Evolutionary conservation across 495 filamentous ascomycete genomes (phyloP), one percentile per base, ranked within the genome.

Genomic region (Podospora fimiseda): DNA sequence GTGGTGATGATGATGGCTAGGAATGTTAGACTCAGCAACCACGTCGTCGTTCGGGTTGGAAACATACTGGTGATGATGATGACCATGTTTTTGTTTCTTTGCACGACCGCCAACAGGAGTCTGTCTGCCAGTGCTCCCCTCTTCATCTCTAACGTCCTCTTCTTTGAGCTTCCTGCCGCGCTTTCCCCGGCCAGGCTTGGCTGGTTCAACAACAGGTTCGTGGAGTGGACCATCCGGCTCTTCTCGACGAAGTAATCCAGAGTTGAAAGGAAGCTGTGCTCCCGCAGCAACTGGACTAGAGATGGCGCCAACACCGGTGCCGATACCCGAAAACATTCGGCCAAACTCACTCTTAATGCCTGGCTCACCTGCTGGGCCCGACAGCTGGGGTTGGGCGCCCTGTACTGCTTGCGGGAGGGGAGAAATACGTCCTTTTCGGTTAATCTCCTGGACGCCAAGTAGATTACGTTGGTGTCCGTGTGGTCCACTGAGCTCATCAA

Each of bases 321-420:
- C 90, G 59, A 96, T 86, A 16, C 90, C 90, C 2, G 87, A 86
- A 69, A 95, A 96, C 72, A 95, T 92, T 24, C 88, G 81, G 8
- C 89, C 89, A 63, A 95, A 87, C 60, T 95, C 90, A 64, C 83
- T 90, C 75, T 95, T 95, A 61, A 96, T 90, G 9, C 82, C 82
- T 0, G 90, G 84, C 59, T 94, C 89, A 5, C 83, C 86, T 19
- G 81, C 81, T 2, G 88, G 86, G 13, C 86, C 86, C 30, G 84
- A 75, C 30, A 82, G 77, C 56, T 88, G 86, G 24, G 83, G 86
- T 70, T 94, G 89, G 5, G 89, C 90, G 15, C 90, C 90, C 61
- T 96, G 90, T 2, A 96, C 90, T 9, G 90, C 90, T 69, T 96
- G 90, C 5, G 90, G 90, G 14, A 95, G 72, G 0, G 90, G 90